phyloP scores from a whole-genome alignment of 306 rosid genomes.

The Abrus precatorius region DNA sequence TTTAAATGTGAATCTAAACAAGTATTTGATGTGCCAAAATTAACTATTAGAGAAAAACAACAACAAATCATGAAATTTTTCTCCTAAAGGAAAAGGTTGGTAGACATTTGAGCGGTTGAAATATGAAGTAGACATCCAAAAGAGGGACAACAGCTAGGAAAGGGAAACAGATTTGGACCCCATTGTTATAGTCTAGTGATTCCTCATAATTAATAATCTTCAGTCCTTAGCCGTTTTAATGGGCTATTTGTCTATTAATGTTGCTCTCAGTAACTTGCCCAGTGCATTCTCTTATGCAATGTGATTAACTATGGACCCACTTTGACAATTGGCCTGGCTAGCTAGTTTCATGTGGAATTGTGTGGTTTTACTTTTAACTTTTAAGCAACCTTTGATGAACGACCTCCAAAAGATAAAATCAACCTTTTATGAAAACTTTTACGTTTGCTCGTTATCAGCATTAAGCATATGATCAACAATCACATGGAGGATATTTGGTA shows the following conservation, averaged over 20 bases:
- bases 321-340: slow-evolving; percentile 42
- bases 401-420: too few species aligned
- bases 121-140: slow-evolving; percentile 1
- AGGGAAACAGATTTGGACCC: slow-evolving; percentile 20
- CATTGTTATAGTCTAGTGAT: not conserved
- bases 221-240: slow-evolving; percentile 11
- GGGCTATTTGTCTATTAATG: not conserved
- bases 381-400: not conserved
- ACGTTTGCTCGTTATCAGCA: not conserved
- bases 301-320: slow-evolving; percentile 37
- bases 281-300: not conserved
- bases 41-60: not conserved
- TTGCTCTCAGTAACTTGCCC: not conserved
- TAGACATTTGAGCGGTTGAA: not conserved
- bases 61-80: not conserved
- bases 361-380: not conserved
- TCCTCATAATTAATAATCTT: not conserved
- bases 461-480: not conserved
- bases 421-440: not conserved
- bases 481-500: not conserved
- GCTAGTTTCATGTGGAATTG: not conserved
- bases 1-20: too few species aligned
- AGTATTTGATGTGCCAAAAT: not conserved
- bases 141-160: slow-evolving; percentile 22
- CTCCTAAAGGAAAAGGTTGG: not conserved